These are phyloP conservation scores for Hylodesmum podocarpum DNA, from an alignment of 306 rosid species.

Conservation along the genomic window DNA sequence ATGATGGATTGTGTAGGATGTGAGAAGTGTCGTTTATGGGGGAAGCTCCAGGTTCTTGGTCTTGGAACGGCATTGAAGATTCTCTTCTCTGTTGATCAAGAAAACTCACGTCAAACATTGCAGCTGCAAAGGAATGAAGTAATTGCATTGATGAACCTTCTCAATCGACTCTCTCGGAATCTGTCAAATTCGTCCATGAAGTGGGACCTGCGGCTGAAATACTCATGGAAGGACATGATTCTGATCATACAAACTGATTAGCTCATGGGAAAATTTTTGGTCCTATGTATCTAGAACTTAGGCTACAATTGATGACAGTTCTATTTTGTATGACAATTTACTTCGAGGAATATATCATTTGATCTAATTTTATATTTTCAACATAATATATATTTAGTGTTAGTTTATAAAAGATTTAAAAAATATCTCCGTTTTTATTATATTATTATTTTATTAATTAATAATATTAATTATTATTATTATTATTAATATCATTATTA, in stretches of 20 bases:
- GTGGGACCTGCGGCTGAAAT: constrained; percentile 63
- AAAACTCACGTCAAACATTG: constrained; percentile 51
- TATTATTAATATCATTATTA: no score
- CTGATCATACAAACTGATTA: constrained; percentile 33
- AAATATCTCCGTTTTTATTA: no score
- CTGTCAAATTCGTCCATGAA: constrained; percentile 70
- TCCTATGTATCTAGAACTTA: constrained; percentile 37
- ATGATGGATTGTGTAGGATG: constrained; percentile 98
- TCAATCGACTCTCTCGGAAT: constrained; percentile 88
- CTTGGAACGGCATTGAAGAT: constrained; percentile 93
- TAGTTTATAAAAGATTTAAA: no score
- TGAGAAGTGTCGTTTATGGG: constrained; percentile 99
- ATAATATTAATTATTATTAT: no score
- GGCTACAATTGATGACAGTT: constrained; percentile 27
- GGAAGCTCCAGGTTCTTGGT: constrained; percentile 99
- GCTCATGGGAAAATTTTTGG: constrained; percentile 54
- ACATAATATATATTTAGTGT: no score
- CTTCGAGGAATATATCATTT: no score
- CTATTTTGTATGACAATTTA: background rate
- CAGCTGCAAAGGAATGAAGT: constrained; percentile 94
- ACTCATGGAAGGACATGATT: constrained; percentile 43
- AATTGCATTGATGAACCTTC: constrained; percentile 85
- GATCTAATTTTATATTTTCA: no score
- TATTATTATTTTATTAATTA: no score
- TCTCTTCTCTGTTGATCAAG: constrained; percentile 76